Evolutionary conservation across 2,329 filamentous ascomycete genomes (phyloP).

Genomic region (Rugonectria rugulosa): DNA sequence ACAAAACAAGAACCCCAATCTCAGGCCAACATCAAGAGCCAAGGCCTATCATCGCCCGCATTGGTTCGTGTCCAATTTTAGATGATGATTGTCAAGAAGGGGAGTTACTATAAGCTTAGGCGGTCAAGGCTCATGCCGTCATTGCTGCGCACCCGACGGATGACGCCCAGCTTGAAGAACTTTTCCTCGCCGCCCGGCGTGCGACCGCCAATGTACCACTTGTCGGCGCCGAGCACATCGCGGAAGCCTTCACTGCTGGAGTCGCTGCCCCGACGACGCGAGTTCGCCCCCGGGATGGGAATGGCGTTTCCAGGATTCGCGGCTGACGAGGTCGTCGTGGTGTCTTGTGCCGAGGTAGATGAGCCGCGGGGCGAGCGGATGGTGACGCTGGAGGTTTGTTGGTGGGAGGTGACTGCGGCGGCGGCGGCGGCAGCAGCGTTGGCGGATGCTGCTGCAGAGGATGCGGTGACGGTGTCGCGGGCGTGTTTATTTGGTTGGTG

Average conservation of each 20-base stretch:
- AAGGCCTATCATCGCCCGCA: too few relatives aligned
- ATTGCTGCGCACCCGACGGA: constrained; percentile 75
- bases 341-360: constrained; percentile 22
- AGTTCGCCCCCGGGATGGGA: constrained; percentile 47
- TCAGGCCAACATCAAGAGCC: neutral
- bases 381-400: constrained; percentile 40
- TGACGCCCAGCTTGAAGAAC: constrained; percentile 82
- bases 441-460: constrained; percentile 18
- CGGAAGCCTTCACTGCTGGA: constrained; percentile 79
- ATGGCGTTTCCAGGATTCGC: constrained; percentile 42
- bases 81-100: neutral
- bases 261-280: constrained; percentile 72
- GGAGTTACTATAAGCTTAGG: constrained; percentile 69
- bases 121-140: constrained; percentile 79
- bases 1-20: neutral
- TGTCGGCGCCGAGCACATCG: constrained; percentile 75
- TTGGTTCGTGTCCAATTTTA: constrained; percentile 6
- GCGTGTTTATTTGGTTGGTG: constrained; percentile 48
- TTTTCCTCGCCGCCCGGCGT: constrained; percentile 80
- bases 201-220: constrained; percentile 82
- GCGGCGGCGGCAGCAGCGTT: constrained; percentile 27
- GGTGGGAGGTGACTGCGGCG: constrained; percentile 21
- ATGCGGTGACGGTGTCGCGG: constrained; percentile 38
- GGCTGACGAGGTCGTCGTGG: constrained; percentile 17
- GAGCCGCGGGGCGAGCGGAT: constrained; percentile 40